A percentile compares a stretch with the other conserved stretches of the same genome.
These are phyloP conservation scores for Paecilomyces dactylethromorphus DNA, from an alignment of 2,329 filamentous ascomycete genomes.

Conservation along the genomic window DNA sequence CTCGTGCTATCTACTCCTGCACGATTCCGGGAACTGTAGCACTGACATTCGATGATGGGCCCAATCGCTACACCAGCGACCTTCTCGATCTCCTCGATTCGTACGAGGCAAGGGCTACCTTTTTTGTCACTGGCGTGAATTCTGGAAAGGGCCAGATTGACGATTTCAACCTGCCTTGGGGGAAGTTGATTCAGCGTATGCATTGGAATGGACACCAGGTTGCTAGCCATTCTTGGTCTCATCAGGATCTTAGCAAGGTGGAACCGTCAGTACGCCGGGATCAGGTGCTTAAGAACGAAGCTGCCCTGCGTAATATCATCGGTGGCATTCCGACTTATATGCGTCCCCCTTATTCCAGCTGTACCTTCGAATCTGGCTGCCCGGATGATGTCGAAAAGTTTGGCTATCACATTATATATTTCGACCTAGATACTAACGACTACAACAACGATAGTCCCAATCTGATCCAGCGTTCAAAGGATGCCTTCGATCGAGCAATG, in stretches of 20 bases:
- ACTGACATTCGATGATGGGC: constrained; percentile 63
- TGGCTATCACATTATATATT: constrained; percentile 45
- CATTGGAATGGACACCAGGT: constrained; percentile 42
- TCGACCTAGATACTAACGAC: constrained; percentile 44
- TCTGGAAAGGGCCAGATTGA: constrained; percentile 41
- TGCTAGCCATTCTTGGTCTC: constrained; percentile 48
- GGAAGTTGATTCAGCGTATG: constrained; percentile 35
- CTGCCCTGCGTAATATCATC: constrained; percentile 41
- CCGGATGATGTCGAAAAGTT: constrained; percentile 37
- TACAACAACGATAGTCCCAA: constrained; percentile 34
- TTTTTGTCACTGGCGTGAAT: constrained; percentile 54
- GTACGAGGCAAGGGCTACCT: constrained; percentile 60
- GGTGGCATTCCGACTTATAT: constrained; percentile 48
- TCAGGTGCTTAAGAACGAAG: constrained; percentile 44
- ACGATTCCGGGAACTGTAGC: constrained; percentile 53
- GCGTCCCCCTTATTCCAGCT: constrained; percentile 45
- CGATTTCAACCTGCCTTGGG: constrained; percentile 33
- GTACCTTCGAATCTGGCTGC: constrained; percentile 29
- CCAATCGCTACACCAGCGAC: constrained; percentile 54
- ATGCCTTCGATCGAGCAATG: constrained; percentile 31
- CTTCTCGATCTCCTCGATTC: constrained; percentile 55
- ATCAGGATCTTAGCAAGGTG: constrained; percentile 40
- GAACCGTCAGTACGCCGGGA: constrained; percentile 27
- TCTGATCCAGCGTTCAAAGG: constrained; percentile 33
- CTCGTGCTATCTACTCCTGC: constrained; percentile 31